Conservation (phyloP, 2,329 filamentous ascomycete species). For the Aureobasidium sp. region DNA sequence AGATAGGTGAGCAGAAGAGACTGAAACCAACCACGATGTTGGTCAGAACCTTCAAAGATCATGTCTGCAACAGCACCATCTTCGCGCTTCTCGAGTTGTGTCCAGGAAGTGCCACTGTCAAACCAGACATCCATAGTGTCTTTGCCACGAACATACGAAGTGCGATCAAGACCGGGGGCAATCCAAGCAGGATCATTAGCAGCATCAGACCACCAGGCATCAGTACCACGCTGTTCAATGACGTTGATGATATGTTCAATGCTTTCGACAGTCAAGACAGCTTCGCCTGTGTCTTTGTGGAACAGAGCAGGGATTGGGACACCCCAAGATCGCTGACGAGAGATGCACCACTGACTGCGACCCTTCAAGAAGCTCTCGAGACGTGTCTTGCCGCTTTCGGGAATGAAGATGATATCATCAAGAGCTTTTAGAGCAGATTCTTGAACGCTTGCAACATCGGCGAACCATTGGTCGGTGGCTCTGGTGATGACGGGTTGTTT, state of each 20-base stretch:
- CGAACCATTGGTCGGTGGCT: conserved; percentile 97
- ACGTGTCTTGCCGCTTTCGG: conserved; percentile 63
- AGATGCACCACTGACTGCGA: conserved; percentile 96
- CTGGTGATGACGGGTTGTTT: conserved; percentile 86
- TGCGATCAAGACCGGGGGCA: conserved; percentile 51
- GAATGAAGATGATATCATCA: conserved; percentile 68
- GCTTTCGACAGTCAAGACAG: conserved; percentile 70
- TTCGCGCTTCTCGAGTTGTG: conserved; percentile 37
- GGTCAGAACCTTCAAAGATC: conserved; percentile 89
- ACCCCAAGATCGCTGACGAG: conserved; percentile 89
- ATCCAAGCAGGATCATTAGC: conserved; percentile 73
- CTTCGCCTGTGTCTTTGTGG: conserved; percentile 52
- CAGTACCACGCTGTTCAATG: conserved; percentile 70
- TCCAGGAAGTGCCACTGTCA: conserved; percentile 95
- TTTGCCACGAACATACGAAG: conserved; percentile 63
- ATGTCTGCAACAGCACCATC: conserved; percentile 61
- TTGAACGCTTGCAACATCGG: conserved; percentile 81
- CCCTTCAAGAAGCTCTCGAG: conserved; percentile 81
- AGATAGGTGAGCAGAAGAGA: conserved; percentile 86
- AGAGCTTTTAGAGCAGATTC: conserved; percentile 63
- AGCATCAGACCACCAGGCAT: conserved; percentile 89
- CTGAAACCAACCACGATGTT: conserved; percentile 98
- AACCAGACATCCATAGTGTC: conserved; percentile 99
- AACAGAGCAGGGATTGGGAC: conserved; percentile 93
- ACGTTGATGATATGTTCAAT: conserved; percentile 78